These are phyloP conservation scores for Elsinoe australis DNA, from an alignment of 2,329 filamentous ascomycete species.

Conservation along the genomic window DNA sequence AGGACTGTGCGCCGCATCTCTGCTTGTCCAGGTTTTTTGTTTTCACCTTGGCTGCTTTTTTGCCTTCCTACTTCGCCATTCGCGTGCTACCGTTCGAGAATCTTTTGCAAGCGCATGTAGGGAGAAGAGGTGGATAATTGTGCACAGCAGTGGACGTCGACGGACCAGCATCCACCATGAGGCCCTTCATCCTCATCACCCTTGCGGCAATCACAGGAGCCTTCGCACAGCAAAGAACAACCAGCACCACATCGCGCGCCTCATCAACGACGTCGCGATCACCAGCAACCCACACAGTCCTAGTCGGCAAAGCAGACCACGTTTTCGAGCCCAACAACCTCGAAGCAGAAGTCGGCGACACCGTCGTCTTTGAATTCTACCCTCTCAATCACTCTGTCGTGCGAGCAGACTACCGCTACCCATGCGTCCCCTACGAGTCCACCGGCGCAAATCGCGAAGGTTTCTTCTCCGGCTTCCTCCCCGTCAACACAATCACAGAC, in stretches of 20 bases:
- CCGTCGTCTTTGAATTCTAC: slow-evolving; percentile 38
- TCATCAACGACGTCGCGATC: neutral
- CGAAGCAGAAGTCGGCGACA: slow-evolving; percentile 34
- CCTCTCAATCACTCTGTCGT: slow-evolving; percentile 39
- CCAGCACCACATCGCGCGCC: neutral
- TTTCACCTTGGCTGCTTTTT: neutral
- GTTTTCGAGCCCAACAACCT: slow-evolving; percentile 34
- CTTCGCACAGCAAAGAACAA: neutral
- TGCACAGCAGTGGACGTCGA: too few species aligned
- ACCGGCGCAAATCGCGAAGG: slow-evolving; percentile 20
- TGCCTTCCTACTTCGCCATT: neutral
- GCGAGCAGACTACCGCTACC: slow-evolving; percentile 34
- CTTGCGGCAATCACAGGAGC: neutral
- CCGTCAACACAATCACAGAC: slow-evolving; percentile 12
- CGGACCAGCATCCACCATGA: neutral
- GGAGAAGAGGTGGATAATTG: slow-evolving; percentile 1
- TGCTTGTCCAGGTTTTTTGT: too few species aligned
- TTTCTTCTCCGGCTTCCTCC: slow-evolving; percentile 25
- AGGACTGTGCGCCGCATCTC: neutral
- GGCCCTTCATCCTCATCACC: neutral
- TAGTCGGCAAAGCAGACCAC: slow-evolving; percentile 32
- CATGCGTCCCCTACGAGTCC: slow-evolving; percentile 34
- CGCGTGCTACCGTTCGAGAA: neutral
- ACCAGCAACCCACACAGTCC: slow-evolving; percentile 28
- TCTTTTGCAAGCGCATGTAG: too few species aligned